Base-by-base conservation (phyloP, 257 asterid genomes). In the Henckelia pumila region DNA sequence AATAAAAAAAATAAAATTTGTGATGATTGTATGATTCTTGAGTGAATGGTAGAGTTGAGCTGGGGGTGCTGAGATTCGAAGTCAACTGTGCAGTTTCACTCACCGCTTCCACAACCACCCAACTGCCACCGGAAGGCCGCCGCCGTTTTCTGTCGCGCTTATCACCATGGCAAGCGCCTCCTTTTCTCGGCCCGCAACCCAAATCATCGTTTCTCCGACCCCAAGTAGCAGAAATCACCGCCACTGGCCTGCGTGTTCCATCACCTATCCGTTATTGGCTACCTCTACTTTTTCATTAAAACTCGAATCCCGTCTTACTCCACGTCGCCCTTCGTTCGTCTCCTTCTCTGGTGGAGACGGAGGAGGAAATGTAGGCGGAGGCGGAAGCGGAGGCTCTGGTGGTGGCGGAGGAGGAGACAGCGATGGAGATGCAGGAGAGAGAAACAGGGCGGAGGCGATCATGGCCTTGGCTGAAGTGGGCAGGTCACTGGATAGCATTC, bases 381-480 rank as follows among this genome's bases (percentile, higher is more conserved):
- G 80, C 0, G 81, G 82, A 0, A 78, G 80, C 0, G 76, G 80
- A 0, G 84, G 88, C 0, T 76, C 72, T 0, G 77, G 82, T 0
- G 74, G 83, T 0, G 85, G 70, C 0, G 84, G 81, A 0, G 79
- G 84, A 2, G 82, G 66, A 0, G 84, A 35, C 17, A 72, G 70
- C 0, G 85, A 79, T 9, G 96, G 69, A 14, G 95, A 86, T 84
- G 96, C 92, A 28, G 86, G 81, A 64, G 81, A 83, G 53, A 87
- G 79, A 63, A 92, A 92, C 86, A 87, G 35, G 73, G 70, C 75
- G 10, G 97, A 89, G 80, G 89, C 98, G 67, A 40, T 92, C 40
- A 68, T 92, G 86, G 95, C 88, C n/a, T 74, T 92, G 78, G 88
- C 83, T 20, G 92, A 92, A 68, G 91, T 20, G 0, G 96, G 89